Evolutionary conservation across 2,329 filamentous ascomycete genomes (phyloP).

Genomic region (Colletotrichum gigasporum): DNA sequence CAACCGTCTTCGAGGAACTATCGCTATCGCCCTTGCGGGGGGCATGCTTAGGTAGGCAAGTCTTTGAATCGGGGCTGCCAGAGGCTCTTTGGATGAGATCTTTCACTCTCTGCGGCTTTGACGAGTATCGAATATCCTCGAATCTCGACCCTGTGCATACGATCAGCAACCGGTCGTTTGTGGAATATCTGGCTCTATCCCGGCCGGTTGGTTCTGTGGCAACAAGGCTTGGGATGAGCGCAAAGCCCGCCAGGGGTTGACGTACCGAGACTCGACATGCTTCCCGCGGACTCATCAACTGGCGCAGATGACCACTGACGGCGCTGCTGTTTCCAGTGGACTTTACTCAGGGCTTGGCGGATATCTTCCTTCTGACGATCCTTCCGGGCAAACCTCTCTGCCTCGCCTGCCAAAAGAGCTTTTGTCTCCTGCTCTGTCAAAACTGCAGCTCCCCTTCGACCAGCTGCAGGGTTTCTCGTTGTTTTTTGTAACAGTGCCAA

Average conservation of each 20-base stretch:
- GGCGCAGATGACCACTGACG: constrained; percentile 63
- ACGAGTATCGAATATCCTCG: neutral
- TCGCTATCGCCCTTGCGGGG: constrained; percentile 20
- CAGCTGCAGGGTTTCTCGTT: constrained; percentile 45
- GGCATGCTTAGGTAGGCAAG: constrained; percentile 20
- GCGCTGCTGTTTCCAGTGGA: constrained; percentile 55
- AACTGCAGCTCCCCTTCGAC: constrained; percentile 51
- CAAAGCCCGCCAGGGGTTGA: neutral
- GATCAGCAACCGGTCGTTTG: neutral
- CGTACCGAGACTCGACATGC: constrained; percentile 24
- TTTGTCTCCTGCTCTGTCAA: constrained; percentile 56
- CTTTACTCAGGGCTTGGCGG: constrained; percentile 41
- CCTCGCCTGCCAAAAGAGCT: constrained; percentile 40
- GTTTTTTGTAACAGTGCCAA: constrained; percentile 43
- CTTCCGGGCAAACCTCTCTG: constrained; percentile 54
- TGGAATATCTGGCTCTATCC: no score
- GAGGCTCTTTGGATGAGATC: constrained; percentile 31
- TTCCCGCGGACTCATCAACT: constrained; percentile 52
- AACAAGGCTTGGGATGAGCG: no score
- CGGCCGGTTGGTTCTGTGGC: no score
- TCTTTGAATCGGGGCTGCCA: neutral
- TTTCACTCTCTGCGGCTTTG: neutral
- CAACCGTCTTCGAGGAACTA: constrained; percentile 48
- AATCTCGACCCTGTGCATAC: neutral
- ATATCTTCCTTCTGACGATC: constrained; percentile 50